phyloP scores from a whole-genome alignment of 805 yeast species.

The Cyberlindnera americana region DNA sequence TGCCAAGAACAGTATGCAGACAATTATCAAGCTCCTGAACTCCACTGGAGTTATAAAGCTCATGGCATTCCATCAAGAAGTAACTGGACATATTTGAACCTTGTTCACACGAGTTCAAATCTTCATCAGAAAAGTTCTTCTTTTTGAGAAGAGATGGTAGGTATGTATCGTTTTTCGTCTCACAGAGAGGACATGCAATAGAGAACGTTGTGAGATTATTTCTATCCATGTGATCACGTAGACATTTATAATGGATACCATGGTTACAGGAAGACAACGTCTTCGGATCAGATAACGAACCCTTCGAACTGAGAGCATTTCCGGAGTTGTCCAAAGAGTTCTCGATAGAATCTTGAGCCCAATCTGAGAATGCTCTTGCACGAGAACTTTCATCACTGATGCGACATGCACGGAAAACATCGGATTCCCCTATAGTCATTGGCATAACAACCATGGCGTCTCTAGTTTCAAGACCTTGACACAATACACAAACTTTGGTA shows the following conservation, averaged over 20 bases:
- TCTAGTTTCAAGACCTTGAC: slow-evolving; percentile 49
- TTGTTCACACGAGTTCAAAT: slow-evolving; percentile 1
- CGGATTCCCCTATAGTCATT: slow-evolving; percentile 40
- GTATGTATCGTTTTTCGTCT: slow-evolving; percentile 73
- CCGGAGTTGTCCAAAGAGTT: slow-evolving; percentile 27
- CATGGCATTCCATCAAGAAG: slow-evolving; percentile 3
- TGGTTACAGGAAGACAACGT: slow-evolving; percentile 76
- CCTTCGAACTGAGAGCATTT: slow-evolving; percentile 23
- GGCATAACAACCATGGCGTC: slow-evolving; percentile 58
- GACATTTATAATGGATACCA: slow-evolving; percentile 84
- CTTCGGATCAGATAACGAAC: slow-evolving; percentile 8
- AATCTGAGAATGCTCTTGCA: slow-evolving; percentile 17
- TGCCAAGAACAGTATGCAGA: slow-evolving; percentile 3
- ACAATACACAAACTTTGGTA: slow-evolving; percentile 48
- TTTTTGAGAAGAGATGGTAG: slow-evolving; percentile 48
- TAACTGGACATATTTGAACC: background rate
- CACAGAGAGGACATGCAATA: slow-evolving; percentile 84
- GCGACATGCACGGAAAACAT: slow-evolving; percentile 24
- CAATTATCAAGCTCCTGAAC: slow-evolving; percentile 3
- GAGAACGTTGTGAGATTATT: slow-evolving; percentile 53
- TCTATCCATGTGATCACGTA: slow-evolving; percentile 55
- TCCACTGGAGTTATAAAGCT: slow-evolving; percentile 4
- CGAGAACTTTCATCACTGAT: background rate
- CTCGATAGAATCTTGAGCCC: slow-evolving; percentile 24
- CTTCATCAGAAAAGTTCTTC: slow-evolving; percentile 29